Percentiles rank a stretch among this genome's conserved stretches.
These are phyloP conservation scores for Cryptococcus wingfieldii DNA, from an alignment of 1,284 basidiomycete species.

Conservation along the genomic window DNA sequence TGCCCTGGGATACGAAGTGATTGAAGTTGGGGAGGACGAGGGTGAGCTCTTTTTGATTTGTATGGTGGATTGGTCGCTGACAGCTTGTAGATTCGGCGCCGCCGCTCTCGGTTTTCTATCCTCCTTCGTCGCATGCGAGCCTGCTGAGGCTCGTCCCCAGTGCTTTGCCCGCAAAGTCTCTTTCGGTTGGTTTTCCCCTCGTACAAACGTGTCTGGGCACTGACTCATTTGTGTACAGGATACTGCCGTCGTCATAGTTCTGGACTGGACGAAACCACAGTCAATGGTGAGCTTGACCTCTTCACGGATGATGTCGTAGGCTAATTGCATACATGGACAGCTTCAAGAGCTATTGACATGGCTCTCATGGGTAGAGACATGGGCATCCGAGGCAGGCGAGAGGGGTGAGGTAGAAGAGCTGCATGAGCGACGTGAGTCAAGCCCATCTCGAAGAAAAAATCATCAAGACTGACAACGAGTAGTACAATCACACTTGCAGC, in stretches of 20 bases:
- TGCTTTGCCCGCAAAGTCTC: constrained; percentile 63
- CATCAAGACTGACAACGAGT: constrained; percentile 2
- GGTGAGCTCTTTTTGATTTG: constrained; percentile 53
- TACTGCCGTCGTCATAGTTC: constrained; percentile 74
- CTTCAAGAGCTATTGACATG: constrained; percentile 80
- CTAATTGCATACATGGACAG: constrained; percentile 9
- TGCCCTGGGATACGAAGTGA: constrained; percentile 81
- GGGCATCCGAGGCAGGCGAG: constrained; percentile 52
- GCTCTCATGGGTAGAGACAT: constrained; percentile 76
- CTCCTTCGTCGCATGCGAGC: constrained; percentile 70
- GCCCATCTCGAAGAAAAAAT: background rate
- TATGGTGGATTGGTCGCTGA: background rate
- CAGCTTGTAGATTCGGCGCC: constrained; percentile 66
- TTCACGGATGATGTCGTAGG: background rate
- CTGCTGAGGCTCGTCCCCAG: constrained; percentile 76
- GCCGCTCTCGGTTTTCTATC: constrained; percentile 80
- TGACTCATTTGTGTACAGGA: constrained; percentile 58
- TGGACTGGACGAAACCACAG: constrained; percentile 97
- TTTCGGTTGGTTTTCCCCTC: constrained; percentile 28
- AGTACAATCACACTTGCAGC: constrained; percentile 85
- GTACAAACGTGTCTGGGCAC: background rate
- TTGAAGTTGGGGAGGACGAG: constrained; percentile 81
- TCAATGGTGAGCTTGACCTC: constrained; percentile 55
- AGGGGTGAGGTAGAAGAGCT: constrained; percentile 65
- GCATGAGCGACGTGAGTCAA: constrained; percentile 68